phyloP scores from a whole-genome alignment of 768 basidiomycete species.

The Postia placenta region DNA sequence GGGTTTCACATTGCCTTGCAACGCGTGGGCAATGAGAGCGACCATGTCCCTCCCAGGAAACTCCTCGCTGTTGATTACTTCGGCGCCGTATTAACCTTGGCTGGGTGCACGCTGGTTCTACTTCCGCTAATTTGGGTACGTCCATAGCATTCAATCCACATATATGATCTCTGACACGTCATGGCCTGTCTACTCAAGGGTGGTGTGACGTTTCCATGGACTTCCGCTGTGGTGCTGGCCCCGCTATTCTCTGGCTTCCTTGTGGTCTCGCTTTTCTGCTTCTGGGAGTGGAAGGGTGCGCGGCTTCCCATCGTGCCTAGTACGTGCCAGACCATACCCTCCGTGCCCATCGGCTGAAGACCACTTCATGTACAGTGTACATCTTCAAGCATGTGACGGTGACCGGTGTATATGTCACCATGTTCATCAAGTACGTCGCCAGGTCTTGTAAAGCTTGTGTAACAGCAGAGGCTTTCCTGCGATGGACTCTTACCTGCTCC shows the following conservation, averaged over 20 bases:
- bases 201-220: constrained; percentile 69
- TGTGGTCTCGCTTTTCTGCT: constrained; percentile 50
- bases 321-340: constrained; percentile 23
- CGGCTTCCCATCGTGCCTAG: constrained; percentile 69
- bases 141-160: constrained; percentile 1
- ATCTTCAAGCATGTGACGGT: constrained; percentile 68
- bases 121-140: constrained; percentile 69
- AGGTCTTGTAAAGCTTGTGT: neutral
- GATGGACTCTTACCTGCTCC: constrained; percentile 1
- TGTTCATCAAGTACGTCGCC: constrained; percentile 54
- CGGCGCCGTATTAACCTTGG: constrained; percentile 52
- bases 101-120: constrained; percentile 56
- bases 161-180: neutral
- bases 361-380: constrained; percentile 40
- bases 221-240: constrained; percentile 48
- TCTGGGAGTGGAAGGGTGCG: constrained; percentile 71
- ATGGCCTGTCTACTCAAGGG: constrained; percentile 35
- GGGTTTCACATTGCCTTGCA: neutral
- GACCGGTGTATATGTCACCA: constrained; percentile 58
- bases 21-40: neutral
- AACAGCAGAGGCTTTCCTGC: neutral
- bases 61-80: constrained; percentile 59
- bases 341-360: neutral
- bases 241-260: constrained; percentile 42
- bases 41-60: constrained; percentile 35